phyloP scores from a whole-genome alignment of 495 filamentous ascomycete genomes.

The Bathelium albidoporum region DNA sequence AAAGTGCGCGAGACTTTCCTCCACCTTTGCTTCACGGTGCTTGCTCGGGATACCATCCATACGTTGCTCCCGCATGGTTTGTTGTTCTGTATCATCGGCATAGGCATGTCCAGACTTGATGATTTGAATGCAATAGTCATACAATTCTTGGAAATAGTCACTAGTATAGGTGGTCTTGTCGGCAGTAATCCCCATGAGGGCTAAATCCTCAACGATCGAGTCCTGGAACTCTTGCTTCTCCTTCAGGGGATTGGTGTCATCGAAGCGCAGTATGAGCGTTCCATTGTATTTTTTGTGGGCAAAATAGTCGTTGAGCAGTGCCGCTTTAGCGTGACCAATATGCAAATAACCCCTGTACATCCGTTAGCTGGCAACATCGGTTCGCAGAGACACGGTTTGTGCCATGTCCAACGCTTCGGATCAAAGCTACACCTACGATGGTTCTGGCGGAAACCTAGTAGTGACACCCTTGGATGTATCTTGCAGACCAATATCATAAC shows the following conservation, averaged over 20 bases:
- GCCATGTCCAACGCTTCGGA: background rate
- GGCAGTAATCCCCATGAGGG: constrained; percentile 74
- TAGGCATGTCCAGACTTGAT: constrained; percentile 82
- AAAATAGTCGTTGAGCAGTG: constrained; percentile 87
- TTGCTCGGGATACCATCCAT: constrained; percentile 64
- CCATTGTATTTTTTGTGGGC: constrained; percentile 82
- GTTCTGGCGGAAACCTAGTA: constrained; percentile 90
- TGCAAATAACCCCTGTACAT: constrained; percentile 65
- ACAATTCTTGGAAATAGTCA: constrained; percentile 84
- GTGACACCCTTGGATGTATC: constrained; percentile 89
- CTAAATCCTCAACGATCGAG: constrained; percentile 76
- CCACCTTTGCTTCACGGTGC: constrained; percentile 63
- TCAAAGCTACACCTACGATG: constrained; percentile 50
- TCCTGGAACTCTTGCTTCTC: constrained; percentile 90
- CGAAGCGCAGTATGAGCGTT: constrained; percentile 71
- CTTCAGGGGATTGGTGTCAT: constrained; percentile 89
- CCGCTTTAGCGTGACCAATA: constrained; percentile 90
- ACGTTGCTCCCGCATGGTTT: constrained; percentile 72
- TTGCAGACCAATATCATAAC: constrained; percentile 80
- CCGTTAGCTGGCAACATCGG: constrained; percentile 8
- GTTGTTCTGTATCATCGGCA: constrained; percentile 79
- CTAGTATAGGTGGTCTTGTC: constrained; percentile 71
- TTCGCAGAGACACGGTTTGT: background rate
- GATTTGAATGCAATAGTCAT: constrained; percentile 63
- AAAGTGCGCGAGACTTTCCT: constrained; percentile 70